Evolutionary conservation across 805 yeast genomes (phyloP), one percentile per base, ranked within the genome.

Genomic region (Yamadazyma phyllophila): DNA sequence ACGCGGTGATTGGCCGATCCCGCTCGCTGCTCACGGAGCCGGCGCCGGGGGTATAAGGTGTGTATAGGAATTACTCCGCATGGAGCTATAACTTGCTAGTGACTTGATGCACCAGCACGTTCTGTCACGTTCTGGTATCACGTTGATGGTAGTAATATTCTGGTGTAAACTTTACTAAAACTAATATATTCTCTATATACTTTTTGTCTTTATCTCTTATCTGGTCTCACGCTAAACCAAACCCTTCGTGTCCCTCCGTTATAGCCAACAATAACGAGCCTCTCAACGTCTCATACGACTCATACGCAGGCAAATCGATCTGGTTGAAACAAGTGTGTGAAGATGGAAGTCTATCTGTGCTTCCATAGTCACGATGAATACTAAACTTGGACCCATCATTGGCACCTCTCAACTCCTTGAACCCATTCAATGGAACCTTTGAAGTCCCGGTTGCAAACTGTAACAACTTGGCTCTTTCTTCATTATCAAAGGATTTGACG

Each of bases 391-490:
- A 81, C 7, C 83, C 76, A 1, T 97, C 97, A 58, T 82, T 81
- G 51, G 90, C 88, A 14, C 98, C 97, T 45, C 87, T 83, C 50
- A 94, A 74, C 56, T 85, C 96, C 55, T 86, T 85, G 62, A 94
- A 94, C 1, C 99, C 99, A 58, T 87, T 86, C 50, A 91, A 73
- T 17, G 99, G 99, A 7, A 94, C 98, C 64, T 91, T 90, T 50
- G 95, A 84, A 0, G 99, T 92, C 49, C 99, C 99, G 0, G 99
- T 94, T 1, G 95, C 92, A 72, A 94, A 94, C 62, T 94, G 99
- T 47, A 94, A 70, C 52, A 94, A 69, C 60, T 90, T 91, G 7
- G 99, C 99, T 40, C 96, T 76, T 61, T 94, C 97, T 62, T 94
- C 99, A 13, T 78, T 79, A 58, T 89, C 97, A 67, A 94, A 94